Base-by-base conservation (phyloP, 768 basidiomycete species). In the Kwoniella europaea region DNA sequence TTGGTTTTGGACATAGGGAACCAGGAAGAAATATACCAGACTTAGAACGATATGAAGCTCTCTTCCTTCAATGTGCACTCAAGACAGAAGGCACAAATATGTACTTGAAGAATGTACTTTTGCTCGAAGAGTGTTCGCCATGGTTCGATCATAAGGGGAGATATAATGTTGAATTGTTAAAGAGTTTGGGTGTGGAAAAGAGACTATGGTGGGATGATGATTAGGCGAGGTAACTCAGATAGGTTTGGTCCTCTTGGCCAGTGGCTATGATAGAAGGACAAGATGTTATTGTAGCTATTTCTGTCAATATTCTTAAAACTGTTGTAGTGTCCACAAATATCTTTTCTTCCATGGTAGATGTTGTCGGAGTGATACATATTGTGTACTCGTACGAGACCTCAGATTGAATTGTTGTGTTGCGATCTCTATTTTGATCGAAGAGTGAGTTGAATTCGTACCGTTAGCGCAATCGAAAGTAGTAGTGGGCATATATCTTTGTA, bases 161-260 rank as follows among this genome's bases (percentile, higher is more conserved):
- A 24, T 65, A 70, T 46, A 58, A 58, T 29, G 41, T 50, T 18
- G 63, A 59, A 10, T 18, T 70, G 22, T 43, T 70, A 24, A 22
- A 22, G 35, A 52, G 44, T 24, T 9, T 64, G n/a, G 44, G 57
- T 22, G 18, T 70, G 10, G 63, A 70, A 12, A 61, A 43, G 44
- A 58, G 68, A 20, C 3, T 10, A n/a, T 70, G 68, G 68, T 70
- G 68, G 68, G 68, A 70, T 41, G 57, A 62, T 70, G 27, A 58
- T 50, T 35, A 35, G 35, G 35, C 35, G 6, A 35, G 7, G 35
- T 35, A 29, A 29, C 4, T 6, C 29, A 29, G 29, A 29, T 29
- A 6, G 5, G 4, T 29, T 29, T 29, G 29, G 29, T 29, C 29
- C 29, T 29, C 29, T 29, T 29, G 5, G 29, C 29, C 29, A 4